phyloP scores from a whole-genome alignment of 1,284 basidiomycete genomes.

The Ceratobasidium sp. region DNA sequence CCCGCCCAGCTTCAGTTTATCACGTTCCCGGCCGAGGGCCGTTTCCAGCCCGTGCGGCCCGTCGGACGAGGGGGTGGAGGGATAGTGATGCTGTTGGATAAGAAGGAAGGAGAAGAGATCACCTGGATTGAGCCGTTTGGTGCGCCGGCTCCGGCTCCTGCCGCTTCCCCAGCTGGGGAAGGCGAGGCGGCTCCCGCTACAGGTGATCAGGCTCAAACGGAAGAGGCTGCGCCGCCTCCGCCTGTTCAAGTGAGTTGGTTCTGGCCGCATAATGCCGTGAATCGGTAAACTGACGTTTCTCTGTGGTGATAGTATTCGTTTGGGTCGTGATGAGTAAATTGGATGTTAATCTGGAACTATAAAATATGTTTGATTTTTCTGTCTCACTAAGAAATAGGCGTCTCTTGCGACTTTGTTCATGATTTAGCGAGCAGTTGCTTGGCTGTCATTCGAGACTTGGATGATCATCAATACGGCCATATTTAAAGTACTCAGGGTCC shows the following conservation, averaged over 20 bases:
- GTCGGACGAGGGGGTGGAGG: constrained; percentile 65
- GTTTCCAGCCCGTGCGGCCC: constrained; percentile 91
- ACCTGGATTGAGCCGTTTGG: constrained; percentile 56
- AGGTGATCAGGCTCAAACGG: neutral
- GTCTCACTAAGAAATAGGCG: too few species aligned
- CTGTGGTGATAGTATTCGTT: constrained; percentile 12
- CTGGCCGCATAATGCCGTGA: neutral
- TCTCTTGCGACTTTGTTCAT: too few species aligned
- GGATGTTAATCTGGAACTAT: neutral
- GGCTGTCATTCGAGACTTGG: too few species aligned
- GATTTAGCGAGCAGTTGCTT: too few species aligned
- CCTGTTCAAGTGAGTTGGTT: constrained; percentile 25
- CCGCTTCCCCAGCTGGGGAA: constrained; percentile 42
- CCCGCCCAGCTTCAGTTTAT: constrained; percentile 89
- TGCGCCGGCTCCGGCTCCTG: constrained; percentile 48
- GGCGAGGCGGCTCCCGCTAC: neutral
- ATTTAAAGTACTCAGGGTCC: too few species aligned
- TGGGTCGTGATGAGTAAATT: constrained; percentile 3
- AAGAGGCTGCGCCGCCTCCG: constrained; percentile 26
- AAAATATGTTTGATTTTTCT: neutral
- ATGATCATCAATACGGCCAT: too few species aligned
- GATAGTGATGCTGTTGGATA: constrained; percentile 58
- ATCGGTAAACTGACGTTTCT: neutral
- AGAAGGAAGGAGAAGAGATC: constrained; percentile 51
- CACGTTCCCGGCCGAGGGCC: constrained; percentile 78